phyloP scores from a whole-genome alignment of 345 rosid species.

The Nephelium lappaceum region DNA sequence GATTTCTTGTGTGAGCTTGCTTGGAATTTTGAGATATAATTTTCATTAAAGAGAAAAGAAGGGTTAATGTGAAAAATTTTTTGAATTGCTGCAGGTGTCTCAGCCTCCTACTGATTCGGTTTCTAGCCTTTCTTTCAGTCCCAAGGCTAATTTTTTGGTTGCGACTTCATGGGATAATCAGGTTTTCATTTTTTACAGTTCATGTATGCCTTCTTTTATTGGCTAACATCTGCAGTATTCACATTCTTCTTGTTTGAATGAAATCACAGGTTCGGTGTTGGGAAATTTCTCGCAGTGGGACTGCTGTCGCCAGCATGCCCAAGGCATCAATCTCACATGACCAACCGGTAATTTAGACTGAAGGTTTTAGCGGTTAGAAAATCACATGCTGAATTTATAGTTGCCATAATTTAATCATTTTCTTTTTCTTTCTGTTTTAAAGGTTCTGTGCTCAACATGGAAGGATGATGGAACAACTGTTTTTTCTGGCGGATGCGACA shows the following conservation, averaged over 20 bases:
- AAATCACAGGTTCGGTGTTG: slow-evolving; percentile 85
- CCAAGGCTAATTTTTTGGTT: slow-evolving; percentile 83
- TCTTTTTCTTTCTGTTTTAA: slow-evolving; percentile 13
- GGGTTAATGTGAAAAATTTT: slow-evolving; percentile 8
- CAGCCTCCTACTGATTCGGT: slow-evolving; percentile 89
- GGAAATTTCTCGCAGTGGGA: slow-evolving; percentile 76
- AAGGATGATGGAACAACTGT: slow-evolving; percentile 98
- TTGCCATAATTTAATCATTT: slow-evolving; percentile 1
- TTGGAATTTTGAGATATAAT: background rate
- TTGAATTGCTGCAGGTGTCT: slow-evolving; percentile 53
- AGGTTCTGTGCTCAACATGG: slow-evolving; percentile 94
- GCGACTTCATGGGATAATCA: slow-evolving; percentile 99
- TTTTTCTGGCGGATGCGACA: slow-evolving; percentile 95
- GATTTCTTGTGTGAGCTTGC: background rate
- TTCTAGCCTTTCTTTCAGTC: slow-evolving; percentile 91
- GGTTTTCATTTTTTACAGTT: slow-evolving; percentile 40
- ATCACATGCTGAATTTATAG: background rate
- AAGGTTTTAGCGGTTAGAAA: background rate
- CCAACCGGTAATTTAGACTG: slow-evolving; percentile 70
- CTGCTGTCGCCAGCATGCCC: slow-evolving; percentile 56
- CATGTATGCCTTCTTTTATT: background rate
- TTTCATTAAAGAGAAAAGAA: too few species aligned
- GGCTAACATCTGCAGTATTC: background rate
- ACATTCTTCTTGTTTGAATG: slow-evolving; percentile 7
- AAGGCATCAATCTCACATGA: slow-evolving; percentile 89